A percentile compares a stretch with the other conserved stretches of the same genome.
Conservation (phyloP, 176 grass and related monocot genomes). For the Bonia amplexicaulis region DNA sequence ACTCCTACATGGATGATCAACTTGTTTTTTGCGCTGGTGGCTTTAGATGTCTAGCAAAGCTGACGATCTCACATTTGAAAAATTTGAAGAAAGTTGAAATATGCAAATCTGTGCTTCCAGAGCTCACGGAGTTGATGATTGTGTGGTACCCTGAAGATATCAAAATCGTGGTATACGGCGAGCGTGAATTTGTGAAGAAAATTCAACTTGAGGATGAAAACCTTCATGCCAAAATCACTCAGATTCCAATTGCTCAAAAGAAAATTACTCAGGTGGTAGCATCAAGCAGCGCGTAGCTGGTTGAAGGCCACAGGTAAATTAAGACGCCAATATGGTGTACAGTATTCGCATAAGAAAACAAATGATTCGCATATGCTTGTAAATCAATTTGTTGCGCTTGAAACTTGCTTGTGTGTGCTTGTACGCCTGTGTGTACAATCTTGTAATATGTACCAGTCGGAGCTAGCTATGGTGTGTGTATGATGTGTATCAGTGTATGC, state of each 20-base stretch:
- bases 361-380: too few species aligned
- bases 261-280: not conserved
- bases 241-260: not conserved
- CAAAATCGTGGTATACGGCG: not conserved
- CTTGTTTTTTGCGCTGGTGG: not conserved
- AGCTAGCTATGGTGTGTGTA: not conserved
- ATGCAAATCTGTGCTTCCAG: not conserved
- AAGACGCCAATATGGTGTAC: too few species aligned
- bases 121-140: not conserved
- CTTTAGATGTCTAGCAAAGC: constrained; percentile 9
- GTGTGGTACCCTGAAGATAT: not conserved
- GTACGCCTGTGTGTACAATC: too few species aligned
- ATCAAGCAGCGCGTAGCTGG: not conserved
- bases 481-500: not conserved
- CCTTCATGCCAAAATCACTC: constrained; percentile 8
- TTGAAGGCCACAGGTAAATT: too few species aligned
- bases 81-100: not conserved
- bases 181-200: not conserved
- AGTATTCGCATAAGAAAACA: too few species aligned
- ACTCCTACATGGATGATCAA: not conserved
- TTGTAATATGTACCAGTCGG: too few species aligned
- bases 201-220: not conserved
- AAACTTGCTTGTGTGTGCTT: too few species aligned
- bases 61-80: not conserved
- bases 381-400: too few species aligned